A percentile compares a stretch with the other conserved stretches of the same genome.
Conservation (phyloP, 257 asterid species). For the Ajuga chamaepitys region DNA sequence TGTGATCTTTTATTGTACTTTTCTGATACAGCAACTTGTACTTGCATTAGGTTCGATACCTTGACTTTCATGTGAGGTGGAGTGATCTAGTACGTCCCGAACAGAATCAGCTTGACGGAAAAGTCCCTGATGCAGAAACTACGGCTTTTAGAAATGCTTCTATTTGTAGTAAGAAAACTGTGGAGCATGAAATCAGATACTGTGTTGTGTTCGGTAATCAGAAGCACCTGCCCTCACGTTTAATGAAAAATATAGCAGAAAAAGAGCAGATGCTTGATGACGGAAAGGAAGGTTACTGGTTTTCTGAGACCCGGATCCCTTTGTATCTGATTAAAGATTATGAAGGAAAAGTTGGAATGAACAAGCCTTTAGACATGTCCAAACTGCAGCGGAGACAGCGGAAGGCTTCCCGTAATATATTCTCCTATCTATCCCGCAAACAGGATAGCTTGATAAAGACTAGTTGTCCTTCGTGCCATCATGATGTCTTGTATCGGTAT, state of each 20-base stretch:
- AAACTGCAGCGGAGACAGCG: constrained; percentile 37
- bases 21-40: constrained; percentile 11
- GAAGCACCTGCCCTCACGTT: constrained; percentile 85
- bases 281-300: constrained; percentile 76
- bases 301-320: constrained; percentile 66
- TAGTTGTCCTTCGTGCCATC: constrained; percentile 54
- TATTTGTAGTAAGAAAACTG: constrained; percentile 46
- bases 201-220: constrained; percentile 68
- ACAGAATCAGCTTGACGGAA: constrained; percentile 55
- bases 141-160: constrained; percentile 81
- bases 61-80: constrained; percentile 82
- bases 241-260: constrained; percentile 61
- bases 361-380: constrained; percentile 28
- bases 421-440: constrained; percentile 48
- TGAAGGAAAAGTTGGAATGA: constrained; percentile 45
- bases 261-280: constrained; percentile 41
- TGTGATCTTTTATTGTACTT: background rate
- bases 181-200: constrained; percentile 52
- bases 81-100: constrained; percentile 71
- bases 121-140: constrained; percentile 70
- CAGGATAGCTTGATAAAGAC: constrained; percentile 39
- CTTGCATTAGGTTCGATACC: constrained; percentile 67
- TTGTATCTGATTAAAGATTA: constrained; percentile 73
- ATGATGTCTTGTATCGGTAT: constrained; percentile 58
- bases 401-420: constrained; percentile 43